phyloP scores from a whole-genome alignment of 176 grass and related monocot species.

The Chrysopogon serrulatus region DNA sequence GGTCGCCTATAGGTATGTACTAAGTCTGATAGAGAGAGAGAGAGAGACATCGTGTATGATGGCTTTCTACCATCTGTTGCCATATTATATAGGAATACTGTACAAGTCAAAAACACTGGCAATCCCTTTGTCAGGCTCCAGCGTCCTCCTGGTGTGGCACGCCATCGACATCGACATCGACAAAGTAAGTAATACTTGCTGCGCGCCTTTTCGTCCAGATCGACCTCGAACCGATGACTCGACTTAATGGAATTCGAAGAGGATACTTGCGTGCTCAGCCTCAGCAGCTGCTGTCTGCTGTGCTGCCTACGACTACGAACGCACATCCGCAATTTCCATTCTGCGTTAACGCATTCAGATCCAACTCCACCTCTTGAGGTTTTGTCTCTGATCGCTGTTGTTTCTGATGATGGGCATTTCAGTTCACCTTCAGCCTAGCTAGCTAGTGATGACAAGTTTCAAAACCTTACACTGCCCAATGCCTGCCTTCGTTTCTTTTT shows the following conservation, averaged over 20 bases:
- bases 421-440: not conserved
- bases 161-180: not conserved
- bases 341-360: not conserved
- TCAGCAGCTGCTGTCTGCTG: too few relatives aligned
- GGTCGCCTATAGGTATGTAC: not conserved
- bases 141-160: not conserved
- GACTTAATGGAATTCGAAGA: not conserved
- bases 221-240: constrained; percentile 15
- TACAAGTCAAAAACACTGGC: not conserved
- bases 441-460: not conserved
- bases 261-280: not conserved
- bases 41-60: not conserved
- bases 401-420: not conserved
- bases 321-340: not conserved
- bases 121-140: not conserved
- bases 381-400: not conserved
- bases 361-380: not conserved
- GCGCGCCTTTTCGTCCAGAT: not conserved
- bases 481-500: not conserved
- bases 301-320: too few relatives aligned
- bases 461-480: not conserved
- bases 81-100: not conserved
- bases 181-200: not conserved
- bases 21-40: not conserved
- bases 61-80: not conserved